Evolutionary conservation across 345 rosid genomes (phyloP).

Genomic region (Populus tremula): DNA sequence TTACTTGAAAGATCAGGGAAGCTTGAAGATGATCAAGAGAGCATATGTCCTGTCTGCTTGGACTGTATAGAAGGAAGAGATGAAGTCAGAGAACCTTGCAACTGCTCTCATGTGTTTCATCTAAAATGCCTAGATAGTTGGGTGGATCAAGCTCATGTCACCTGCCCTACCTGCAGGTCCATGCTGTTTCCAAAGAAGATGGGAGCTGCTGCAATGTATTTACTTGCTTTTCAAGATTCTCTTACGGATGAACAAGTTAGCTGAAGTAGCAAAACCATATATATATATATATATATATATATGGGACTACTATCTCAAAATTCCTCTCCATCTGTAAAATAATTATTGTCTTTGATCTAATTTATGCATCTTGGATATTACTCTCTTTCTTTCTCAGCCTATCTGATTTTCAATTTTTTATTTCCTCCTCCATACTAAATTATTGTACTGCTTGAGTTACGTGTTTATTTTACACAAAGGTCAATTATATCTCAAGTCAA

Average conservation of each 20-base stretch:
- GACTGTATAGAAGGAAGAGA: slow-evolving; percentile 24
- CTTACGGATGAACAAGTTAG: not conserved
- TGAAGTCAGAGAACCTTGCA: slow-evolving; percentile 38
- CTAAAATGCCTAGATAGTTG: slow-evolving; percentile 43
- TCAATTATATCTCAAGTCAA: not conserved
- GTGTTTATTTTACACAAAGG: no score
- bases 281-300: no score
- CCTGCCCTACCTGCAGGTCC: slow-evolving; percentile 51
- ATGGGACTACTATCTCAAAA: not conserved
- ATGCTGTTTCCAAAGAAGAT: slow-evolving; percentile 27
- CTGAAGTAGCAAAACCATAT: not conserved
- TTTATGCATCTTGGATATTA: not conserved
- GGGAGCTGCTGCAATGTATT: not conserved
- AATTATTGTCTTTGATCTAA: not conserved
- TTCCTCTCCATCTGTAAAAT: not conserved
- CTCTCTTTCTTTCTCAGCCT: not conserved
- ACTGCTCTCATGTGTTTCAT: slow-evolving; percentile 48
- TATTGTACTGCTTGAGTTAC: not conserved
- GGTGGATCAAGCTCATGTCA: slow-evolving; percentile 42
- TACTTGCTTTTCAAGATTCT: not conserved
- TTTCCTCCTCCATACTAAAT: not conserved
- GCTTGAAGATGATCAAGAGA: slow-evolving; percentile 1
- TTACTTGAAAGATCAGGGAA: slow-evolving; percentile 11
- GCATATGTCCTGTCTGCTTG: slow-evolving; percentile 43
- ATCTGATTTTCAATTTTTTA: not conserved